Evolutionary conservation across 2,329 filamentous ascomycete genomes (phyloP), one percentile per base, ranked within the genome.

Genomic region (Stagonosporopsis chrysanthemi): DNA sequence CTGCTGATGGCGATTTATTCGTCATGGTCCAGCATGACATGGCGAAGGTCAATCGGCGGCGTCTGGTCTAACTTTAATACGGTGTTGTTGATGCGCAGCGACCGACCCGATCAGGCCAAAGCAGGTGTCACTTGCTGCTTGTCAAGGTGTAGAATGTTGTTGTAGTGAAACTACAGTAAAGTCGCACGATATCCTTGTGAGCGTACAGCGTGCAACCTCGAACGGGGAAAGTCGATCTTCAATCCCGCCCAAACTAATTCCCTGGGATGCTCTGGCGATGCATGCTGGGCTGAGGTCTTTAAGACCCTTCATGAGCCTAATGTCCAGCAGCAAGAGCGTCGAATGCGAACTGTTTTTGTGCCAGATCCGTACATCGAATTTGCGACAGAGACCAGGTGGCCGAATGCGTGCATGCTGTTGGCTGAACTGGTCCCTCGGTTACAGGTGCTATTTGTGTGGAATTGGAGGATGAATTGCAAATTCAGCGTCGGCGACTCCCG

Each of bases 381-480:
- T 36, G 12, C 17, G 26, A 44, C 33, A 26, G 24, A 23, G 39
- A 52, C 38, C 54, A 49, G 48, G 54, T 57, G 54, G 43, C 19
- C 39, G 39, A 43, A 57, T 45, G 36, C 54, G 17, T 31, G 39
- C 40, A 33, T 57, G 44, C 48, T 48, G 54, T 57, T 57, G 54
- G 54, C 41, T 35, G 43, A 57, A 42, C 17, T 40, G 39, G 39
- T 48, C 23, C 29, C 24, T 52, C 48, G 43, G 38, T 23, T 45
- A n/a, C 39, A 19, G 8, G 15, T 45, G 49, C 46, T 19, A 33
- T 26, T 40, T 8, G 39, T 19, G 39, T 51, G 53, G 29, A 31
- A 51, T 39, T 51, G 47, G 23, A 26, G 33, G 36, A 23, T 23
- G 33, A 41, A 35, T 47, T 46, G 35, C 46, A 46, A 50, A 35